These are phyloP conservation scores for Alternaria sp. DNA, from an alignment of 2,329 filamentous ascomycete genomes.

Conservation along the genomic window DNA sequence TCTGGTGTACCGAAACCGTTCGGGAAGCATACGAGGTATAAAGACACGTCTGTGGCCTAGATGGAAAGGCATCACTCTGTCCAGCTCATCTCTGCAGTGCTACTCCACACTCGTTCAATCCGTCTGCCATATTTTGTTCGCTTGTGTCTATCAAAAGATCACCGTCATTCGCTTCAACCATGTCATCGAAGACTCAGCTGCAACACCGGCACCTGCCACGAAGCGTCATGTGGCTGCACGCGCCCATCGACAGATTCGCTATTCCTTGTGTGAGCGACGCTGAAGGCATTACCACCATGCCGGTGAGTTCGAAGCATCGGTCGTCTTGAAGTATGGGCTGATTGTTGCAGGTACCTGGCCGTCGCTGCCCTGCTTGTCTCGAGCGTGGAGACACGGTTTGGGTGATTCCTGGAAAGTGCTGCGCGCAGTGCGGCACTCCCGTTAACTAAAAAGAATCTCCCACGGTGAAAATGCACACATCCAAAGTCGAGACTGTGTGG, in stretches of 20 bases:
- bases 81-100: constrained; percentile 2
- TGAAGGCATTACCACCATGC: constrained; percentile 47
- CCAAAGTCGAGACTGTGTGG: background rate
- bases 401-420: constrained; percentile 54
- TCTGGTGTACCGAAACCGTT: constrained; percentile 9
- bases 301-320: constrained; percentile 33
- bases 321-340: background rate
- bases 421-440: constrained; percentile 52
- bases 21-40: constrained; percentile 20
- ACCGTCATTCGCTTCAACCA: constrained; percentile 1
- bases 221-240: constrained; percentile 40
- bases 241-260: constrained; percentile 36
- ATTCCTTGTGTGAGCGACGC: constrained; percentile 41
- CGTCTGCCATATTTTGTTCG: background rate
- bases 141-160: background rate
- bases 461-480: constrained; percentile 5
- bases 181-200: background rate
- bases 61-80: constrained; percentile 2
- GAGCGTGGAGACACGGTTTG: constrained; percentile 53
- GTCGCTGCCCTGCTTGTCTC: constrained; percentile 52
- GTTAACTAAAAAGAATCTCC: constrained; percentile 42
- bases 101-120: constrained; percentile 7
- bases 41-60: constrained; percentile 14
- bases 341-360: constrained; percentile 49
- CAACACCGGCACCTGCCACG: background rate